Evolutionary conservation across 129 eudicot genomes (phyloP), one percentile per base, ranked within the genome.

Genomic region (Artemisia argyi): DNA sequence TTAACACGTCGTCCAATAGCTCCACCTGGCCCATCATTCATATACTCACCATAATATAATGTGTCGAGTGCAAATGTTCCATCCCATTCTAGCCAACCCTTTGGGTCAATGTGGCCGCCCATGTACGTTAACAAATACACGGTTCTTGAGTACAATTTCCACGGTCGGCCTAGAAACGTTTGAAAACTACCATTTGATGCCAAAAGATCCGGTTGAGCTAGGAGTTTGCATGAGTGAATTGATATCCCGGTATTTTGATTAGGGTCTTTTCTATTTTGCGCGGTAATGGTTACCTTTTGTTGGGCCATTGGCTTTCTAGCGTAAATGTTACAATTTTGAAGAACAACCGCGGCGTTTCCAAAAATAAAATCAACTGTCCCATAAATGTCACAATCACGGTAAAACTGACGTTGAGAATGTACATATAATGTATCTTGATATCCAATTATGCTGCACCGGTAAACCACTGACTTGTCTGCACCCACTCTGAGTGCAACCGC

Each of bases 231-330:
- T 1, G 80, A 63, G 3, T 85, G 89, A 66, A 85, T 85, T 0
- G 89, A 85, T 44, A 77, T 82, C 6, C 84, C 89, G 0, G 89
- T 85, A 61, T 81, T 85, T 30, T 85, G 89, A 35, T 85, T 82
- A 0, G 89, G 89, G 68, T 85, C 89, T 28, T 81, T 74, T 32
- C 89, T 75, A 49, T 84, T 84, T 82, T 85, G 89, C 1, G 89
- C 89, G 0, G 89, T 85, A 17, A 85, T 71, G 47, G 84, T 76
- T 20, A 79, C 74, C 47, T 71, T 78, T 47, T 85, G 89, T 0
- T 2, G 17, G 11, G 63, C 68, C 83, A 85, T 78, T 7, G 89
- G 88, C 44, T 84, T 84, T 32, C 88, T 64, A 9, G 88, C 85
- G 13, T 59, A 76, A 20, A 84, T 61, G 42, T 80, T 68, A 49